phyloP scores from a whole-genome alignment of 345 rosid species.

The Eucalyptus marginata region DNA sequence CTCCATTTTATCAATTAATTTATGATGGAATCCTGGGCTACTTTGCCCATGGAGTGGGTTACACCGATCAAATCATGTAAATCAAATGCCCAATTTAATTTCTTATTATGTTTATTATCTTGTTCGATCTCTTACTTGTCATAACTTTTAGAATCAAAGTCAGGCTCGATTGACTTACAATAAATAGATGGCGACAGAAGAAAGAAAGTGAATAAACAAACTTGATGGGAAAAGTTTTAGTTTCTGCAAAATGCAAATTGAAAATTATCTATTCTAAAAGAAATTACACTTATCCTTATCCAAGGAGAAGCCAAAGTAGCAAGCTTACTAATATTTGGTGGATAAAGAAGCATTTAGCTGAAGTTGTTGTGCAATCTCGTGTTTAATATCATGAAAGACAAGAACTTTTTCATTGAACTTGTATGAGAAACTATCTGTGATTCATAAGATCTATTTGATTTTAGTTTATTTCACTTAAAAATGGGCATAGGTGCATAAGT shows the following conservation, averaged over 20 bases:
- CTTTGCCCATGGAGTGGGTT: neutral
- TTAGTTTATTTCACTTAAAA: rapidly evolving
- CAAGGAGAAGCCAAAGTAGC: neutral
- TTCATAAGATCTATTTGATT: neutral
- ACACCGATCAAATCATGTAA: rapidly evolving
- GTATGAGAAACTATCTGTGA: neutral
- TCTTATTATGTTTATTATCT: neutral
- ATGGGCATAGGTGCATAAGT: neutral
- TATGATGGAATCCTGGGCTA: rapidly evolving
- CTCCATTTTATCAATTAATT: rapidly evolving
- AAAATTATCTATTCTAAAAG: neutral
- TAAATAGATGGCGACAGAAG: rapidly evolving
- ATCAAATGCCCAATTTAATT: neutral
- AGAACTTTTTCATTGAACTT: rapidly evolving
- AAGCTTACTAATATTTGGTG: rapidly evolving
- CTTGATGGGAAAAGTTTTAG: rapidly evolving
- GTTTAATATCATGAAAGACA: neutral
- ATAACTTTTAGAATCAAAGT: neutral
- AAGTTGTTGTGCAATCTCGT: neutral
- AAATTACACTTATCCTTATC: neutral
- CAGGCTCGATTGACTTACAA: neutral
- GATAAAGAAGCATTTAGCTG: neutral
- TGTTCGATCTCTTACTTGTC: neutral
- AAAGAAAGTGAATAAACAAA: neutral
- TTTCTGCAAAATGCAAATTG: rapidly evolving